Base-by-base conservation (phyloP, 73 alveolate genomes). In the Urostyla sp. region DNA sequence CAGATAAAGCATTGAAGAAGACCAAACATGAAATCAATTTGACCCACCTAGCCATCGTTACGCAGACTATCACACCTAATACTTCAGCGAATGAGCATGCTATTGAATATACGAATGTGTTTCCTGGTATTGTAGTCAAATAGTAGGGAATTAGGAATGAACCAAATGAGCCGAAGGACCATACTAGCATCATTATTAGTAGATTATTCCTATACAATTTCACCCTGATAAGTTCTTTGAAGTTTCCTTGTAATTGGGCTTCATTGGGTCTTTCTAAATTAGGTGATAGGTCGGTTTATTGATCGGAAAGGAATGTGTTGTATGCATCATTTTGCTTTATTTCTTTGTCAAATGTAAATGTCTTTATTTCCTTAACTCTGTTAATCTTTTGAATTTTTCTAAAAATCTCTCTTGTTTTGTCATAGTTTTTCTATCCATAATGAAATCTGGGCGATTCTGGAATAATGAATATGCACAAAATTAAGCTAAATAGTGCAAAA, bases 161-260 rank as follows among this genome's bases (percentile, higher is more conserved):
- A 4, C 63, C 59, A 40, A 66, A 66, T 21, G 72, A 55, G 2
- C 80, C 61, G 23, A 35, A 66, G 6, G 80, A 66, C 80, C 80
- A 66, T 21, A 38, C 31, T 7, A 46, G 16, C 10, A 49, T 66
- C 80, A 66, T 55, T 6, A 55, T 55, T 55, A 55, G 72, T 27
- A 55, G 20, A 27, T 55, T 55, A 27, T 28, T 36, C 38, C 28
- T 13, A 59, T 35, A 37, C 28, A 40, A 28, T 34, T 15, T 40
- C 10, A 40, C 44, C 31, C 31, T 55, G 31, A 55, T 7, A 2
- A 55, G 72, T 46, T 55, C 72, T 4, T 46, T 23, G 21, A 55
- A 23, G 6, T n/a, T 55, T 5, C 72, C 72, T 21, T 55, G 5
- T 13, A 55, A 20, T 26, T 55, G 46, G 10, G 31, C 21, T 55